Conservation (phyloP, 2,329 filamentous ascomycete species). For the Alternaria sp. region DNA sequence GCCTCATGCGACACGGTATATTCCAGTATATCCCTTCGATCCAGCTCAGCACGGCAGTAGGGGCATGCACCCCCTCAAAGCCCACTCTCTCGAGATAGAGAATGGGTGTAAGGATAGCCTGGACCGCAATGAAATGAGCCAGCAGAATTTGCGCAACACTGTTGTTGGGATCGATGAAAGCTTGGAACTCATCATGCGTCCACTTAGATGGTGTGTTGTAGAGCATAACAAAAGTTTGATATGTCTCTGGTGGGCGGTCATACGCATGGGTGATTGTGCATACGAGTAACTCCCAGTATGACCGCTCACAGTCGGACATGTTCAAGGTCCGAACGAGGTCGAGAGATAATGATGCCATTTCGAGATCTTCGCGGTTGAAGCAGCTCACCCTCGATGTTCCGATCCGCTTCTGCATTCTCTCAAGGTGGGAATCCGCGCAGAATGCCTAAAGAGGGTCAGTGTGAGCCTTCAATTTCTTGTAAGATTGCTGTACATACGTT, state of each 20-base stretch:
- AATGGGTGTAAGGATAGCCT: slow-evolving; percentile 54
- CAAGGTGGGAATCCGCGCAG: slow-evolving; percentile 40
- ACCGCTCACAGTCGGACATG: slow-evolving; percentile 37
- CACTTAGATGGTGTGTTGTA: slow-evolving; percentile 52
- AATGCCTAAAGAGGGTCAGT: slow-evolving; percentile 28
- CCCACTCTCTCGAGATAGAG: slow-evolving; percentile 42
- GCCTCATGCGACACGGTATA: slow-evolving; percentile 28
- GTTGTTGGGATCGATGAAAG: slow-evolving; percentile 54
- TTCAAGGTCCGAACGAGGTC: slow-evolving; percentile 30
- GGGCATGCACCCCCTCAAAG: slow-evolving; percentile 43
- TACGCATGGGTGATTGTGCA: slow-evolving; percentile 39
- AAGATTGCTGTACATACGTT: slow-evolving; percentile 25
- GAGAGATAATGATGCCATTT: slow-evolving; percentile 40
- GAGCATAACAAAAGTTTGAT: slow-evolving; percentile 51
- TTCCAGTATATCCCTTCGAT: slow-evolving; percentile 44
- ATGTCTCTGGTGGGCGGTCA: slow-evolving; percentile 43
- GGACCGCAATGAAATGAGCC: slow-evolving; percentile 56
- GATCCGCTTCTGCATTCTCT: slow-evolving; percentile 39
- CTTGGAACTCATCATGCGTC: slow-evolving; percentile 51
- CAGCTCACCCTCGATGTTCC: slow-evolving; percentile 19
- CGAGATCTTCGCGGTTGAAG: slow-evolving; percentile 38
- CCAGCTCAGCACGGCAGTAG: slow-evolving; percentile 41
- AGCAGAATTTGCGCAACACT: slow-evolving; percentile 53
- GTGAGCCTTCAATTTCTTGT: not conserved
- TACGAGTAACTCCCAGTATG: slow-evolving; percentile 36